Evolutionary conservation across 805 yeast genomes (phyloP), one percentile per base, ranked within the genome.

Genomic region (Metschnikowia aberdeeniae): DNA sequence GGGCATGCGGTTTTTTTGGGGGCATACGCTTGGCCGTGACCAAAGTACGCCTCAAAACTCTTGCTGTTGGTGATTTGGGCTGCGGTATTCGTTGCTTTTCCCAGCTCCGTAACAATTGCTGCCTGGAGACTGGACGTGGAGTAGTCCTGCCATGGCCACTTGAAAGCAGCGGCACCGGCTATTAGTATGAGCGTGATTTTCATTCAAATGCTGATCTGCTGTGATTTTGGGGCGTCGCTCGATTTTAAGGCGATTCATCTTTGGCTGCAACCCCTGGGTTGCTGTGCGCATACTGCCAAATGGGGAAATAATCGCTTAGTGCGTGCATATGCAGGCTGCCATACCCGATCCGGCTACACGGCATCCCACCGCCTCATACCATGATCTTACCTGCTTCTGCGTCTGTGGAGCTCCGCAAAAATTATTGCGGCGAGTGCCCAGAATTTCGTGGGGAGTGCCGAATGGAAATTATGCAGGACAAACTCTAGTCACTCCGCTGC

Each of bases 1-100:
- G 75, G 73, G 40, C 75, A 70, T 1, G 52, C 31, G 6, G 66
- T 60, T 12, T 50, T 42, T 34, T 52, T 52, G 2, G 75, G 75
- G 13, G 57, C 57, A 43, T 68, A 69, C 1, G 63, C 58, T 40
- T 57, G 51, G 12, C 58, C 47, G 22, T 46, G 34, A 8, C 42
- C 46, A 13, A 29, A 46, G 26, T 39, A 42, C 4, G 46, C 43
- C 33, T 37, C 40, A 12, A 37, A 37, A 22, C 40, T 37, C 17
- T 37, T 37, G 26, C 26, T 17, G 27, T 37, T 37, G 32, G 40
- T 37, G 31, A 14, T n/a, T 26, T 36, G 20, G 12, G 34, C 36
- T 2, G 28, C 31, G 11, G 35, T 26, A 5, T 14, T 28, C 6
- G 36, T 20, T n/a, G 38, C 28, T 5, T 29, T 8, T 19, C 40